A percentile compares a stretch with the other conserved stretches of the same genome.
phyloP scores from a whole-genome alignment of 1,284 basidiomycete genomes.

The Sphagnurus paluster region DNA sequence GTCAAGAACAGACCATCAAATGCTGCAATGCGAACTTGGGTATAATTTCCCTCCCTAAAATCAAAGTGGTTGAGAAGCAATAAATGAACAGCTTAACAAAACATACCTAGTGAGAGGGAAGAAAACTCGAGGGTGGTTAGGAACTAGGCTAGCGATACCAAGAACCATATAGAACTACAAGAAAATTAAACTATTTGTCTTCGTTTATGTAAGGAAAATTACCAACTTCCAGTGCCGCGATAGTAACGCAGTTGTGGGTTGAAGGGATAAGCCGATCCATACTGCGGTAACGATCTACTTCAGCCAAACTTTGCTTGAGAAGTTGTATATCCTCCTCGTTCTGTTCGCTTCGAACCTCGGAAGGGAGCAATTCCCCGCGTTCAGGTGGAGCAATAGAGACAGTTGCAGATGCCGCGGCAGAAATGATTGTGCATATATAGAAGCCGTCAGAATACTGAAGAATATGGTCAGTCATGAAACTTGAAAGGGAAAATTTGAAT shows the following conservation, averaged over 20 bases:
- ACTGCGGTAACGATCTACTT: conserved; percentile 89
- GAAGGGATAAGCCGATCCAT: conserved; percentile 97
- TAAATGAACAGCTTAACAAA: conserved; percentile 1
- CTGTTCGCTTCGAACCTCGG: conserved; percentile 63
- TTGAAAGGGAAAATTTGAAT: conserved; percentile 17
- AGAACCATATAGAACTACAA: conserved; percentile 80
- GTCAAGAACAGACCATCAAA: conserved; percentile 94
- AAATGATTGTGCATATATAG: conserved; percentile 88
- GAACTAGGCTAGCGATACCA: conserved; percentile 77
- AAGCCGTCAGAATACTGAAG: conserved; percentile 85
- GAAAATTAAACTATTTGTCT: conserved; percentile 6
- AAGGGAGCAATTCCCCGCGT: conserved; percentile 71
- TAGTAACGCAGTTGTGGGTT: conserved; percentile 90
- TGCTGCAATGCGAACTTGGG: conserved; percentile 87
- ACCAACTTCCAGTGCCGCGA: conserved; percentile 86
- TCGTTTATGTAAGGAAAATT: conserved; percentile 9
- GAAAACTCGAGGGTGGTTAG: conserved; percentile 81
- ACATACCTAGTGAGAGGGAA: conserved; percentile 86
- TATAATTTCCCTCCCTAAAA: conserved; percentile 87
- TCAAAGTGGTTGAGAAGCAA: conserved; percentile 4
- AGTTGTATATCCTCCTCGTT: conserved; percentile 67
- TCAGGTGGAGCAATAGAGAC: conserved; percentile 75
- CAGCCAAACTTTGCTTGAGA: conserved; percentile 70
- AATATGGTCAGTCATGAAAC: conserved; percentile 1
- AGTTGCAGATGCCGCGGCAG: conserved; percentile 77